Conservation (phyloP, 257 asterid species). For the Nemophila menziesii region DNA sequence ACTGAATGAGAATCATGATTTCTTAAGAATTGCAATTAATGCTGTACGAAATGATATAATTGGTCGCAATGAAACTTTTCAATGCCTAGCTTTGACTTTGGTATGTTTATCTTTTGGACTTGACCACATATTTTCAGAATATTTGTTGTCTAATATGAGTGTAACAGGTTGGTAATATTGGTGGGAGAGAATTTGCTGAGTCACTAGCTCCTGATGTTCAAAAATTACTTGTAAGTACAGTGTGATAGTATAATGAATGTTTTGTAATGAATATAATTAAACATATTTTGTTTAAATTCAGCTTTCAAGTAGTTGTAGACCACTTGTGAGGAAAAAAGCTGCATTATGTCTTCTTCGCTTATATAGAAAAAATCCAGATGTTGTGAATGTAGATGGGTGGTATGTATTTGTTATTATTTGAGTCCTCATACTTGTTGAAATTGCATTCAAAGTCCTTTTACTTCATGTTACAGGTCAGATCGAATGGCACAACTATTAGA, state of each 20-base stretch:
- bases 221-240: constrained; percentile 77
- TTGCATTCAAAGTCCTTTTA: constrained; percentile 9
- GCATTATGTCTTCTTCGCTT: constrained; percentile 97
- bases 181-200: constrained; percentile 98
- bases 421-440: not conserved
- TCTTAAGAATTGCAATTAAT: constrained; percentile 90
- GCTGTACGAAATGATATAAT: constrained; percentile 93
- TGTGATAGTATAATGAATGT: constrained; percentile 10
- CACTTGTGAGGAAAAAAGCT: constrained; percentile 98
- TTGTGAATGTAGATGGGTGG: constrained; percentile 98
- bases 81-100: constrained; percentile 94
- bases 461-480: constrained; percentile 68
- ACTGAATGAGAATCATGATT: constrained; percentile 97
- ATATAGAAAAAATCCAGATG: constrained; percentile 89
- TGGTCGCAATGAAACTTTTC: constrained; percentile 97
- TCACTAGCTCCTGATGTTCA: constrained; percentile 99
- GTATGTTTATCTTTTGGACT: constrained; percentile 36
- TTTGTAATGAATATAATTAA: too few relatives aligned
- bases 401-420: constrained; percentile 10
- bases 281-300: constrained; percentile 24
- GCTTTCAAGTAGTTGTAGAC: constrained; percentile 96
- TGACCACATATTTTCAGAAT: not conserved
- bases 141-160: constrained; percentile 9
- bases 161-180: constrained; percentile 92
- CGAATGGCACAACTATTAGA: constrained; percentile 93